Conservation (phyloP, 1,139 yeast genomes). For the Magnusiomyces sp. region DNA sequence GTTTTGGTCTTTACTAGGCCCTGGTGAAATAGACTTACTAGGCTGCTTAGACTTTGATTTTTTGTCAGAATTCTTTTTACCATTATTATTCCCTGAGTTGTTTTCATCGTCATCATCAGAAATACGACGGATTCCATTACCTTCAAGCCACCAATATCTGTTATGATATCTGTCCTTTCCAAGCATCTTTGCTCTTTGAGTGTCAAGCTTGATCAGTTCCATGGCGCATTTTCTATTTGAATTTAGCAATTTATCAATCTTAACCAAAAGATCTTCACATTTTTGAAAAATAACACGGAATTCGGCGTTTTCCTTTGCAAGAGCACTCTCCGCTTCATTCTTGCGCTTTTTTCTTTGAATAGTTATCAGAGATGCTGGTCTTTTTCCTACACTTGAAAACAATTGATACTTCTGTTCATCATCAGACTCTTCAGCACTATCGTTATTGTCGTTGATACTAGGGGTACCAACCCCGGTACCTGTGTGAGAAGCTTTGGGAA, state of each 20-base stretch:
- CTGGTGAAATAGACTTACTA: too few species aligned
- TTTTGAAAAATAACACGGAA: constrained; percentile 39
- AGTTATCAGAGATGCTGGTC: constrained; percentile 17
- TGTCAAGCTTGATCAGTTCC: constrained; percentile 40
- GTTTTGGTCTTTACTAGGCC: too few species aligned
- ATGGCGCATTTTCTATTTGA: constrained; percentile 31
- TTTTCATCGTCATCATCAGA: constrained; percentile 37
- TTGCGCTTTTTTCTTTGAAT: constrained; percentile 26
- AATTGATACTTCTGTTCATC: constrained; percentile 8
- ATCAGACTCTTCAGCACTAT: constrained; percentile 5
- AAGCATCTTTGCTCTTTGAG: constrained; percentile 65
- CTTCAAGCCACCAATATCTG: constrained; percentile 94
- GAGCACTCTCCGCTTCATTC: constrained; percentile 45
- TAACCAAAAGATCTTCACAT: constrained; percentile 13
- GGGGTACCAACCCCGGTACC: constrained; percentile 2
- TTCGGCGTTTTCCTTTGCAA: constrained; percentile 40
- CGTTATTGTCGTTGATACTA: constrained; percentile 5
- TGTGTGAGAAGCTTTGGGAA: constrained; percentile 11
- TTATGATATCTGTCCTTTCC: constrained; percentile 83
- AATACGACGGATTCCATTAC: constrained; percentile 47
- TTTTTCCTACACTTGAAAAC: constrained; percentile 10
- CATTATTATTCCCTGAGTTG: constrained; percentile 14
- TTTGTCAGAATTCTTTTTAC: constrained; percentile 9
- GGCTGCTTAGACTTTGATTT: background rate
- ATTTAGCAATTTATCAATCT: constrained; percentile 19